phyloP scores from a whole-genome alignment of 225 moss, liverwort and hornwort genomes.

The Physcomitrium patens region DNA sequence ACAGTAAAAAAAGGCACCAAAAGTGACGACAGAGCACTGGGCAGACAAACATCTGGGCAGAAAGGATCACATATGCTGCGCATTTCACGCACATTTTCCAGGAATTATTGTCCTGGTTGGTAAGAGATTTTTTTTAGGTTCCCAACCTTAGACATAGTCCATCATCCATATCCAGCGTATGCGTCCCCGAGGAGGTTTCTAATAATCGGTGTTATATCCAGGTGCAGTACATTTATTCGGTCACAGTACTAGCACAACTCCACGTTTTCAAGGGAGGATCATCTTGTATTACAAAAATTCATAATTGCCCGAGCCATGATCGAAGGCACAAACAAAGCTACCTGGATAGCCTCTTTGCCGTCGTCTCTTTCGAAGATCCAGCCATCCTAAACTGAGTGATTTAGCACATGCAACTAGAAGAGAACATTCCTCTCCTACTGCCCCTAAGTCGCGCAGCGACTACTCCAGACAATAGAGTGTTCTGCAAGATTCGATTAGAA shows the following conservation, averaged over 20 bases:
- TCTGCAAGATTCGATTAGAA: background rate
- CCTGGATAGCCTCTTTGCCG: background rate
- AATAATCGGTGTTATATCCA: too few relatives aligned
- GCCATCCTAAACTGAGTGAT: background rate
- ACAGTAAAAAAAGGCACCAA: too few relatives aligned
- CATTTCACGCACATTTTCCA: too few relatives aligned
- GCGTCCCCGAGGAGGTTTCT: too few relatives aligned
- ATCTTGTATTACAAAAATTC: background rate
- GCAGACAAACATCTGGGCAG: too few relatives aligned
- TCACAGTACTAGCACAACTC: background rate
- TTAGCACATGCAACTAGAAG: background rate
- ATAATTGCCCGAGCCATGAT: background rate
- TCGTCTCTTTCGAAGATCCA: background rate
- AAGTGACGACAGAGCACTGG: too few relatives aligned
- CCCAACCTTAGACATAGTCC: too few relatives aligned
- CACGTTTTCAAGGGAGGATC: background rate
- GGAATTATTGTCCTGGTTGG: too few relatives aligned
- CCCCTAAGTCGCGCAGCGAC: constrained; percentile 1
- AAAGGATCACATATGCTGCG: too few relatives aligned
- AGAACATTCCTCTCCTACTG: background rate
- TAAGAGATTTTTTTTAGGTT: too few relatives aligned
- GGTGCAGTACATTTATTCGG: too few relatives aligned
- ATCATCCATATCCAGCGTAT: too few relatives aligned
- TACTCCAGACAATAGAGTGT: background rate
- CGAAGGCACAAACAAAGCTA: background rate